Conservation (phyloP, 768 basidiomycete genomes). For the Macrocybe gigantea region DNA sequence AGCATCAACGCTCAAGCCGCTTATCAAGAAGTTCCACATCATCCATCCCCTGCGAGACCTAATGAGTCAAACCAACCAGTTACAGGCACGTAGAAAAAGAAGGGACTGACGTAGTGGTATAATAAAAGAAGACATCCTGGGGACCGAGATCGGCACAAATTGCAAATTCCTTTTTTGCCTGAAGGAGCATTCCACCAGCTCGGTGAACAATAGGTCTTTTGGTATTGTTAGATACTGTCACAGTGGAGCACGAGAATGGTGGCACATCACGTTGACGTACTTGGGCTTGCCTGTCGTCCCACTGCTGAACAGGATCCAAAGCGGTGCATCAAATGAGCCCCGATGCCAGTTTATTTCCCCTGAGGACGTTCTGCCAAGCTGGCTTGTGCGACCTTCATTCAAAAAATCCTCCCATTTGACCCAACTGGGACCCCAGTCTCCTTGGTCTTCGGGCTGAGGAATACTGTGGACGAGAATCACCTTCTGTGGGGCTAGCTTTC, state of each 20-base stretch:
- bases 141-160: constrained; percentile 62
- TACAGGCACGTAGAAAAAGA: neutral
- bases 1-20: constrained; percentile 58
- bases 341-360: constrained; percentile 64
- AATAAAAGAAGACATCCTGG: constrained; percentile 77
- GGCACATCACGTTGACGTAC: constrained; percentile 26
- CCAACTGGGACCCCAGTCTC: constrained; percentile 44
- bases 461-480: constrained; percentile 54
- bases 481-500: constrained; percentile 31
- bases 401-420: constrained; percentile 50
- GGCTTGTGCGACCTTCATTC: constrained; percentile 33
- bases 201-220: constrained; percentile 74
- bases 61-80: constrained; percentile 1
- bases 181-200: constrained; percentile 72
- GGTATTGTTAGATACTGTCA: constrained; percentile 7
- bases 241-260: neutral
- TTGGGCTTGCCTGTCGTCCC: constrained; percentile 77
- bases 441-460: constrained; percentile 23
- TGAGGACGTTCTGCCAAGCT: constrained; percentile 40
- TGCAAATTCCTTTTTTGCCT: constrained; percentile 64
- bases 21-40: constrained; percentile 87
- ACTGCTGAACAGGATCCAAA: constrained; percentile 84
- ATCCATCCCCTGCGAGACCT: constrained; percentile 64
- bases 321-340: constrained; percentile 65
- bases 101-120: constrained; percentile 65